Evolutionary conservation across 1,139 yeast genomes (phyloP).

Genomic region (Scheffersomyces titani): DNA sequence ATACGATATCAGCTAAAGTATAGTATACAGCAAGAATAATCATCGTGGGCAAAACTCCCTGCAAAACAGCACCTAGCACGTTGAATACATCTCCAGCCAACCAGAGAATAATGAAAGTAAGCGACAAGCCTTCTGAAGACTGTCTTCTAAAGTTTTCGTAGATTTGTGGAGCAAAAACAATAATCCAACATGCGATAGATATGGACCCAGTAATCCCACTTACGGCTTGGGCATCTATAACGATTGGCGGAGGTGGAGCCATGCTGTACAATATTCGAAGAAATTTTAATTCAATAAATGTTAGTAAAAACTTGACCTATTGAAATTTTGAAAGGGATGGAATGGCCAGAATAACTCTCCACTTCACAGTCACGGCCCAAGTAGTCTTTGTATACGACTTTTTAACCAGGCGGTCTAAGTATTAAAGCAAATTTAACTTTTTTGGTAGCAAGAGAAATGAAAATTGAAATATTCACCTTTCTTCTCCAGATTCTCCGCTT

Average conservation of each 20-base stretch:
- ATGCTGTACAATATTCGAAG: conserved; percentile 9
- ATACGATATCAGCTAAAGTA: conserved; percentile 83
- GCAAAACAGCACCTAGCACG: conserved; percentile 83
- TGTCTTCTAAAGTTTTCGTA: conserved; percentile 86
- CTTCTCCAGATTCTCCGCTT: background rate
- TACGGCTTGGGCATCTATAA: conserved; percentile 72
- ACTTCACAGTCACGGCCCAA: background rate
- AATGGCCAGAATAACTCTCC: background rate
- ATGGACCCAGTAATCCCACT: conserved; percentile 91
- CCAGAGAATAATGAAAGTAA: conserved; percentile 84
- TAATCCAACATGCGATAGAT: conserved; percentile 96
- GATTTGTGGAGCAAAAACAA: conserved; percentile 95
- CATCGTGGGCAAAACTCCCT: conserved; percentile 92
- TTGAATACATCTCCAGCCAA: conserved; percentile 87
- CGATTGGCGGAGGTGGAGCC: conserved; percentile 69
- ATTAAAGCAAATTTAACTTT: background rate
- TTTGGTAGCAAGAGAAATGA: background rate
- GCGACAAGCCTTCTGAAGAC: conserved; percentile 83
- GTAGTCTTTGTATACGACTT: background rate
- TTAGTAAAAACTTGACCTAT: background rate
- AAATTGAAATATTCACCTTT: background rate
- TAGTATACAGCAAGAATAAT: conserved; percentile 86
- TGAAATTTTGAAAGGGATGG: background rate
- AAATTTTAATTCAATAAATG: too few species aligned
- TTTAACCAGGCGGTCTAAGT: background rate